Base-by-base conservation (phyloP, 202 grass and related monocot genomes). In the Musa balbisiana region DNA sequence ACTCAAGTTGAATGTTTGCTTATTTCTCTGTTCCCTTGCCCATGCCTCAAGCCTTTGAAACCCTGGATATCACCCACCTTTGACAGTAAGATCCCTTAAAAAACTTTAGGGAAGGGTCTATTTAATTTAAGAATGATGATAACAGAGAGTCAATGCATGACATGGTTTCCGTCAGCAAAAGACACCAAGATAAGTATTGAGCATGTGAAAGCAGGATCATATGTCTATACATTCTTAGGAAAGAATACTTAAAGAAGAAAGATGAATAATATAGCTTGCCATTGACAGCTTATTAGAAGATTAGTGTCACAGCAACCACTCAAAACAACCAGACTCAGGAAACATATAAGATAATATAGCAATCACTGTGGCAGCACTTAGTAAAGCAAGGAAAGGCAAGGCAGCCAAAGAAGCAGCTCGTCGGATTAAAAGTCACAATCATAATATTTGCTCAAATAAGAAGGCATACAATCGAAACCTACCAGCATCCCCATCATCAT, bases 401-500 rank as follows among this genome's bases (percentile, higher is more conserved):
- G 13, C 11, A 29, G 14, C 11, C 11, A 10, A 49, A n/a, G 17
- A 49, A n/a, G 17, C 2, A 69, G 23, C 19, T 49, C 14, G 50
- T 49, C 49, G 65, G 14, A 10, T 49, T 15, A 70, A n/a, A 51
- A 70, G 20, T 43, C 33, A 13, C 67, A 21, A 27, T 21, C 16
- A 21, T 11, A 52, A 51, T 25, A 75, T 58, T 5, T 49, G 15
- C 60, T 51, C 50, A 49, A 59, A 5, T 8, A 51, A 75, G 54
- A 65, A 71, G n/a, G 22, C 13, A 52, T 54, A 66, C 49, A 29
- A 20, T 69, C 16, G 52, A 22, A 79, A 62, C 52, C 12, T 22
- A 87, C 53, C 51, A 63, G 19, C 51, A 63, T 79, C 79, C 76
- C 80, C 78, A 92, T 88, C 82, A 81, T 79, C 69, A 73, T 69